Evolutionary conservation across 768 basidiomycete genomes (phyloP), one percentile per base, ranked within the genome.

Genomic region (Lactarius trivialis): DNA sequence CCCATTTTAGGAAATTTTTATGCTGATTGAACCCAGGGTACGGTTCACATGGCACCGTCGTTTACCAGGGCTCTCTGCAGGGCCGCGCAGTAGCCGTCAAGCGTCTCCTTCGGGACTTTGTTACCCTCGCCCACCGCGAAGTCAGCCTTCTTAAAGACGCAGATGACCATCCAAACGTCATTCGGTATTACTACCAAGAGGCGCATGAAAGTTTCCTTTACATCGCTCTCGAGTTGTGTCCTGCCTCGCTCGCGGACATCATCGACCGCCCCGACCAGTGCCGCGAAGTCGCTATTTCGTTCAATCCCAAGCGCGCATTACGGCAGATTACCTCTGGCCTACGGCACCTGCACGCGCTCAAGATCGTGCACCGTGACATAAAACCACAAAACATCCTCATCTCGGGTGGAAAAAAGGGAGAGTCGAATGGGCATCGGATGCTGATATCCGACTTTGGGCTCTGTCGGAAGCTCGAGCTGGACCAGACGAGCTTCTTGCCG

Each of bases 81-180:
- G 94, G 93, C 0, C 88, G 97, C 56, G 89, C 96, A 0, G 97
- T 99, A 0, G 97, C 97, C n/a, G 94, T 99, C 60, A 98, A 99
- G 73, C 91, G 97, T 0, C 82, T 99, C 3, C 82, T 98, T 7
- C 89, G 88, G 68, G 95, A 98, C 73, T 98, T 98, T 69, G 92
- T 96, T 59, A 96, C 93, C 0, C 85, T 99, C 39, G 95, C 95
- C 7, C 81, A 86, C 4, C 90, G 95, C 52, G 97, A 99, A 78
- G 94, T 98, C 30, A 85, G 85, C 70, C 85, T 99, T 43, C 81
- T 99, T 9, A 94, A 98, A 76, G 94, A 97, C 72, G 91, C 91
- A 52, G 97, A 99, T 77, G 93, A 96, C 72, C 97, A 99, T 69
- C 93, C 93, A 19, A 98, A 99, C 76, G 97, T 99, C 72, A 95